Evolutionary conservation across 2,329 filamentous ascomycete genomes (phyloP).

Genomic region (Gnomoniopsis sp.): DNA sequence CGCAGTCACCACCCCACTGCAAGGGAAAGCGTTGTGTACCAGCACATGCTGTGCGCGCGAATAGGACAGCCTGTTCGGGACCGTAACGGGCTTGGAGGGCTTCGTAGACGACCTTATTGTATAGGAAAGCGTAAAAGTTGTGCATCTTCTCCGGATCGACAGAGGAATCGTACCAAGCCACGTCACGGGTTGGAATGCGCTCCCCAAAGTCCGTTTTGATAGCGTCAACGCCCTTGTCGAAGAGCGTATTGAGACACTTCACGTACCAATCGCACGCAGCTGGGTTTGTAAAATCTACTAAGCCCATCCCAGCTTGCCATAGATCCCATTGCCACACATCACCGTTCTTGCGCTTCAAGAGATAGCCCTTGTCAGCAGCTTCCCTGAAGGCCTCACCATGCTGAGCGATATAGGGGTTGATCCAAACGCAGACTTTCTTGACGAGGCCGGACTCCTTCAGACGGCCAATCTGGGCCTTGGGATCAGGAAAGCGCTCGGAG

Average conservation of each 20-base stretch:
- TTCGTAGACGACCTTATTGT: conserved; percentile 69
- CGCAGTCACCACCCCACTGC: conserved; percentile 72
- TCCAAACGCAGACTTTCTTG: conserved; percentile 70
- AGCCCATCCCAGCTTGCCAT: conserved; percentile 74
- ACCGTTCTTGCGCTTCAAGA: conserved; percentile 66
- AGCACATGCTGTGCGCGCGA: conserved; percentile 64
- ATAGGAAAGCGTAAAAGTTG: conserved; percentile 73
- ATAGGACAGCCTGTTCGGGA: conserved; percentile 56
- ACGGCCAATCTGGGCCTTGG: conserved; percentile 59
- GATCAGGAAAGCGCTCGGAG: conserved; percentile 64
- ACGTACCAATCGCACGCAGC: conserved; percentile 64
- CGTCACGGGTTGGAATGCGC: conserved; percentile 62
- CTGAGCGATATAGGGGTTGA: conserved; percentile 72
- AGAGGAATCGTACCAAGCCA: conserved; percentile 59
- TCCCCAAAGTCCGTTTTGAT: conserved; percentile 78
- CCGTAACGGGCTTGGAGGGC: conserved; percentile 54
- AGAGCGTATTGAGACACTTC: conserved; percentile 57
- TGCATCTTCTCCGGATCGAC: conserved; percentile 66
- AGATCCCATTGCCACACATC: conserved; percentile 74
- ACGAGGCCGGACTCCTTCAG: conserved; percentile 60
- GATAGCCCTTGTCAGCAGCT: conserved; percentile 63
- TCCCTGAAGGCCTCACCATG: conserved; percentile 63
- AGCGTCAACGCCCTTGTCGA: conserved; percentile 66
- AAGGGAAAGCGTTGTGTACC: conserved; percentile 68
- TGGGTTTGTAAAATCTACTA: conserved; percentile 73